Evolutionary conservation across 2,329 filamentous ascomycete genomes (phyloP).

Genomic region (Cercospora canescens): DNA sequence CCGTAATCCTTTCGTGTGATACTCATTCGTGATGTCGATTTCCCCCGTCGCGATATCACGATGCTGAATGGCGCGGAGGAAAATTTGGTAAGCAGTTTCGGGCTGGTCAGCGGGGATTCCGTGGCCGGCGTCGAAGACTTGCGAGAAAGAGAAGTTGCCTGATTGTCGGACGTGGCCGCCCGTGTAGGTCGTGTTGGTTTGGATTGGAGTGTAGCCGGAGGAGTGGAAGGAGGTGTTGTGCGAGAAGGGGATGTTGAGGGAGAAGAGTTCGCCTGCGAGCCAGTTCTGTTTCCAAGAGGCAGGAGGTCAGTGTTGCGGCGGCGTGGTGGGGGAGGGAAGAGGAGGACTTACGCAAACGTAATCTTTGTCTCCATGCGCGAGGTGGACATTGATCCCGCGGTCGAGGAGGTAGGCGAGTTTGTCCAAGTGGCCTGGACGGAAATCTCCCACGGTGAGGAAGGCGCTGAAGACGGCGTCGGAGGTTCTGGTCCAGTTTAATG

Average conservation of each 20-base stretch:
- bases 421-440: conserved; percentile 48
- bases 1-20: conserved; percentile 7
- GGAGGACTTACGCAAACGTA: conserved; percentile 38
- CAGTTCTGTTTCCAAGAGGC: conserved; percentile 43
- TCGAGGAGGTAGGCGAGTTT: conserved; percentile 57
- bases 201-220: conserved; percentile 72
- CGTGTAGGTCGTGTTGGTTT: conserved; percentile 66
- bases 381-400: conserved; percentile 54
- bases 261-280: conserved; percentile 56
- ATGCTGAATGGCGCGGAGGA: conserved; percentile 53
- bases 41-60: conserved; percentile 48
- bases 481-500: conserved; percentile 55
- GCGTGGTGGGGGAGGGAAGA: background rate
- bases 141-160: conserved; percentile 61
- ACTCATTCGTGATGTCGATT: background rate
- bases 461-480: conserved; percentile 39
- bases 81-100: conserved; percentile 55
- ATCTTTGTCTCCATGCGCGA: conserved; percentile 59
- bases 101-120: conserved; percentile 54
- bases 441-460: conserved; percentile 45
- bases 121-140: conserved; percentile 56
- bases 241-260: conserved; percentile 43
- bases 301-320: background rate
- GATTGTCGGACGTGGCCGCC: conserved; percentile 75
- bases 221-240: conserved; percentile 59